A percentile compares a stretch with the other conserved stretches of the same genome.
Evolutionary conservation across 345 rosid species (phyloP).

Genomic region (Sapria himalayana): DNA sequence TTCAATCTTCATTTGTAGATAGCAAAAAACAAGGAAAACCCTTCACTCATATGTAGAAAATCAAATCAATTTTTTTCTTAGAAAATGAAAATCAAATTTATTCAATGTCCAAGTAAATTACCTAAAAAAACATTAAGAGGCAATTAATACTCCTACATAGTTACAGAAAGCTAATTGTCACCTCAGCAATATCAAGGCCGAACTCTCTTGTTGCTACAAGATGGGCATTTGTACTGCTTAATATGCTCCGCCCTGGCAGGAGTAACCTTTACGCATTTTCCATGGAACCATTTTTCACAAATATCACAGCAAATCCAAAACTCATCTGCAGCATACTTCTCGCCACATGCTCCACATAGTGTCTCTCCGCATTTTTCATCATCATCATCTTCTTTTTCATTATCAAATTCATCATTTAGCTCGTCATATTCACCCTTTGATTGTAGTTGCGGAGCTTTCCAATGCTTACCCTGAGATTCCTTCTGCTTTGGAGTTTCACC

Average conservation of each 20-base stretch:
- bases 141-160: no score
- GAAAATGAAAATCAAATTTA: no score
- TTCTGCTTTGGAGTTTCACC: no score
- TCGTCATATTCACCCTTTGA: constrained; percentile 42
- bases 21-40: no score
- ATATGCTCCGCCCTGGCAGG: constrained; percentile 87
- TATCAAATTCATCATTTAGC: constrained; percentile 36
- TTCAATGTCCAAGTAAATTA: no score
- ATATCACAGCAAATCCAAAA: constrained; percentile 75
- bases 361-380: constrained; percentile 59
- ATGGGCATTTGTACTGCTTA: constrained; percentile 83
- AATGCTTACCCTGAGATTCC: constrained; percentile 29
- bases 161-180: no score
- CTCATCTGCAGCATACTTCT: constrained; percentile 52
- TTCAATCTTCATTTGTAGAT: no score
- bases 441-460: constrained; percentile 17
- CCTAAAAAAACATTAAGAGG: no score
- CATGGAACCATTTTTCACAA: constrained; percentile 81
- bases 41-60: no score
- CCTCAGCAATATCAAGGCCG: constrained; percentile 20
- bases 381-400: constrained; percentile 45
- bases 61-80: no score
- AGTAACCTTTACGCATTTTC: constrained; percentile 76
- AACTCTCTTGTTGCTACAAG: constrained; percentile 84
- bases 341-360: constrained; percentile 65